Percentiles rank a stretch among this genome's conserved stretches.
phyloP scores from a whole-genome alignment of 2,329 filamentous ascomycete genomes.

The Fusarium pseudocircinatum region DNA sequence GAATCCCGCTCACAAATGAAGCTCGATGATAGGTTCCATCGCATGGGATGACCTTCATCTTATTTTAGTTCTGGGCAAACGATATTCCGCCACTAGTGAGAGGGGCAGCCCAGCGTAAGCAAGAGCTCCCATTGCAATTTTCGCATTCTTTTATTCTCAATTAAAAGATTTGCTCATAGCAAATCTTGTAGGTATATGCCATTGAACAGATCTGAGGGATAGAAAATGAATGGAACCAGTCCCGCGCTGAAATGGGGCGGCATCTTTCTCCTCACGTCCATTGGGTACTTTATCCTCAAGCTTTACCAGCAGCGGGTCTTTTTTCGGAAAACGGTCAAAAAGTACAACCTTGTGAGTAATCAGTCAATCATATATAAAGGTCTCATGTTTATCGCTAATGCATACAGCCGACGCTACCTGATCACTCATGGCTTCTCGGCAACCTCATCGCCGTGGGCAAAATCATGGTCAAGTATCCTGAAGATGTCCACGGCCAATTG shows the following conservation, averaged over 20 bases:
- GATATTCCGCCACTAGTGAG: not conserved
- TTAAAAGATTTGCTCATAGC: accelerated
- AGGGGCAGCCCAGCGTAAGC: not conserved
- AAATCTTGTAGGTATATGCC: not conserved
- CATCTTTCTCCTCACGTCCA: not conserved
- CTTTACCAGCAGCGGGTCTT: not conserved
- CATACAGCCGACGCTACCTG: not conserved
- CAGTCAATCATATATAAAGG: accelerated
- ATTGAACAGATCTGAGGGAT: accelerated
- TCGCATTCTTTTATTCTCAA: not conserved
- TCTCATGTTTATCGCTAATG: accelerated
- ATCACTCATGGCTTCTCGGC: not conserved
- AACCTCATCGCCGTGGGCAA: not conserved
- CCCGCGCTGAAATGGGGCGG: not conserved
- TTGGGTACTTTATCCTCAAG: not conserved
- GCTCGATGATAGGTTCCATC: not conserved
- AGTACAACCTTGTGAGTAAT: not conserved
- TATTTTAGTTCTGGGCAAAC: not conserved
- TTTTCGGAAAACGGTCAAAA: not conserved
- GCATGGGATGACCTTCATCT: not conserved
- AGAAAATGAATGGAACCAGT: not conserved
- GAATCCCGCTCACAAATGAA: not conserved
- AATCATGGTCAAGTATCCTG: not conserved
- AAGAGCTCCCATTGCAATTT: not conserved
- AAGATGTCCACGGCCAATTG: not conserved